Conservation (phyloP, 495 filamentous ascomycete species). For the Aspergillus steynii region DNA sequence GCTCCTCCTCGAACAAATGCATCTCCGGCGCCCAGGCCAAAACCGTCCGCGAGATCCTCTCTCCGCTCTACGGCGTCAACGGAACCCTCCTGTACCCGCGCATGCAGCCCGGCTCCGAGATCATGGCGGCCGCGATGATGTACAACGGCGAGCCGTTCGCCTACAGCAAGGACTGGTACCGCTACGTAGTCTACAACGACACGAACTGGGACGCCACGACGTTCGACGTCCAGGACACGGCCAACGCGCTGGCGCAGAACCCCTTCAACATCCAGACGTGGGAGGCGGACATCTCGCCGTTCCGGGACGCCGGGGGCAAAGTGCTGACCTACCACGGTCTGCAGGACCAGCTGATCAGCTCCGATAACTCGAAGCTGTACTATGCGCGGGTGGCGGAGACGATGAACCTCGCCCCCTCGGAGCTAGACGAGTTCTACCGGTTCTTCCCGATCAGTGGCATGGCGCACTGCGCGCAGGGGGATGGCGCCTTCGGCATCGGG, state of each 20-base stretch:
- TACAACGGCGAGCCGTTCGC: slow-evolving; percentile 41
- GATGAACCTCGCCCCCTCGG: slow-evolving; percentile 37
- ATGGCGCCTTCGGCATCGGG: slow-evolving; percentile 57
- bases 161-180: slow-evolving; percentile 49
- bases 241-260: slow-evolving; percentile 38
- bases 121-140: slow-evolving; percentile 27
- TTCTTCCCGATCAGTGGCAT: slow-evolving; percentile 62
- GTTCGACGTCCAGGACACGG: slow-evolving; percentile 42
- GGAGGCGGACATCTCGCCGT: slow-evolving; percentile 46
- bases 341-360: slow-evolving; percentile 48
- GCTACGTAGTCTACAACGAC: slow-evolving; percentile 56
- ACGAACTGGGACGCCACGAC: slow-evolving; percentile 47
- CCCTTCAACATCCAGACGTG: slow-evolving; percentile 52
- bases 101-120: slow-evolving; percentile 48
- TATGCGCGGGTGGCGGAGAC: slow-evolving; percentile 45
- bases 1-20: slow-evolving; percentile 42
- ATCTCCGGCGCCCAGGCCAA: slow-evolving; percentile 57
- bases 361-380: slow-evolving; percentile 43
- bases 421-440: slow-evolving; percentile 59
- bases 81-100: slow-evolving; percentile 57
- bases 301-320: slow-evolving; percentile 46
- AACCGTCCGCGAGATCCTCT: slow-evolving; percentile 56
- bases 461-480: slow-evolving; percentile 51
- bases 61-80: slow-evolving; percentile 49
- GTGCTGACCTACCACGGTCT: slow-evolving; percentile 52